Percentiles rank a stretch among this genome's conserved stretches.
Conservation (phyloP, 169 alveolate genomes). For the Cryptosporidium parvum region DNA sequence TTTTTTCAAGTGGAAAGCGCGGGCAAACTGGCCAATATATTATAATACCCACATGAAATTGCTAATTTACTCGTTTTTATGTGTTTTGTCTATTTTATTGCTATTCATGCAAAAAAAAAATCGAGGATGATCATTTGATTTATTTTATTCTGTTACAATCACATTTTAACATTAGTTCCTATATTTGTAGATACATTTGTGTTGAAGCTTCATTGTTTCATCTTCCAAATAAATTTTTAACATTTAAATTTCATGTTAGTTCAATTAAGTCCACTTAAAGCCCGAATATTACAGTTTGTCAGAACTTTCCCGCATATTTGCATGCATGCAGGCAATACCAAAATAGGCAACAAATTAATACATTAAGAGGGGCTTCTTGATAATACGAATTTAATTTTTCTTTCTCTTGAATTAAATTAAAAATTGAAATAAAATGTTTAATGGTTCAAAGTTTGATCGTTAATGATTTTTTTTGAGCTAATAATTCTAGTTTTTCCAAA, state of each 20-base stretch:
- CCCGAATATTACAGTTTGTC: background rate
- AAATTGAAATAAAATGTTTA: no score
- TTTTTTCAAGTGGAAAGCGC: constrained; percentile 72
- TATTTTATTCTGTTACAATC: background rate
- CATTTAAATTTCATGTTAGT: background rate
- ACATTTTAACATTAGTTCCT: no score
- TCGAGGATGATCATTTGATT: background rate
- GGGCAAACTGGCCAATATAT: constrained; percentile 21
- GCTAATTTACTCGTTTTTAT: constrained; percentile 6
- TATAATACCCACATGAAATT: constrained; percentile 56
- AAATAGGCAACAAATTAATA: background rate
- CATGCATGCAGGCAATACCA: constrained; percentile 18
- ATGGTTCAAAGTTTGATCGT: no score
- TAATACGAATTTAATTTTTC: no score
- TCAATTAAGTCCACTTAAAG: background rate
- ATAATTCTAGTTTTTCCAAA: no score
- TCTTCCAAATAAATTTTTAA: background rate
- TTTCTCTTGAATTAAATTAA: background rate
- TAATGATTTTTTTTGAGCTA: no score
- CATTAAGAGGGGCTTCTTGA: background rate
- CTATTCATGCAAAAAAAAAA: background rate
- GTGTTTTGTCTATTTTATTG: constrained; percentile 40
- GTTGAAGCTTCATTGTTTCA: background rate
- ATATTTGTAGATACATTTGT: background rate
- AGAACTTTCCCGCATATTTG: constrained; percentile 1